Conservation (phyloP, 495 filamentous ascomycete genomes). For the Penicillium steckii region DNA sequence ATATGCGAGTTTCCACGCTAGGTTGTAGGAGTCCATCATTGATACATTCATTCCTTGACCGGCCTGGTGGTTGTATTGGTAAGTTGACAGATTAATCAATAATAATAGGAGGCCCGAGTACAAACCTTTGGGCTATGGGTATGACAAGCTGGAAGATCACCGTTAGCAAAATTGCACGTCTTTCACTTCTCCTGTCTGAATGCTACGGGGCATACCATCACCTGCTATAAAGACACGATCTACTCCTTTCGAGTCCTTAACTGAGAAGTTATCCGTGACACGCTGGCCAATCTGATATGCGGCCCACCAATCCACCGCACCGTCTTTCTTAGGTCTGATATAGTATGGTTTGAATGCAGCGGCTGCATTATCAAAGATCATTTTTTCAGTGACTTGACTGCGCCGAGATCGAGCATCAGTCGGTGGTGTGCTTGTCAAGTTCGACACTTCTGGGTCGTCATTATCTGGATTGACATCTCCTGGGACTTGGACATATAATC, state of each 20-base stretch:
- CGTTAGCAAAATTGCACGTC: not conserved
- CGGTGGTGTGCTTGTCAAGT: conserved; percentile 16
- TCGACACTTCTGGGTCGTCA: conserved; percentile 9
- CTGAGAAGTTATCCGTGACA: conserved; percentile 63
- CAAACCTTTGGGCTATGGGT: conserved; percentile 68
- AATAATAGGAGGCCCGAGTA: not conserved
- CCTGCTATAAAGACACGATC: conserved; percentile 65
- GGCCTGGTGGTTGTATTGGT: conserved; percentile 54
- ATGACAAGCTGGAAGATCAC: conserved; percentile 38
- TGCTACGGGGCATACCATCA: conserved; percentile 47
- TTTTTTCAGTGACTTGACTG: conserved; percentile 38
- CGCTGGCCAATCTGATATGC: conserved; percentile 71
- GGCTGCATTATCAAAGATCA: conserved; percentile 41
- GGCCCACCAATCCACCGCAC: conserved; percentile 62
- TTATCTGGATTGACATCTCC: conserved; percentile 28
- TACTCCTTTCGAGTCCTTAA: conserved; percentile 47
- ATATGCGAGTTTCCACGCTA: conserved; percentile 81
- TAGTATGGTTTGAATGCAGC: conserved; percentile 48
- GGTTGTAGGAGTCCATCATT: conserved; percentile 79
- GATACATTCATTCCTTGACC: conserved; percentile 90
- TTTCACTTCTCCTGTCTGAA: not conserved
- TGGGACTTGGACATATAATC: conserved; percentile 61
- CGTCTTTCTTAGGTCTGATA: conserved; percentile 38
- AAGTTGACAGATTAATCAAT: conserved; percentile 2
- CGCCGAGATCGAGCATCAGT: conserved; percentile 34